Evolutionary conservation across 2,329 filamentous ascomycete species (phyloP), one percentile per base, ranked within the genome.

Genomic region (Xylariaceae sp.): DNA sequence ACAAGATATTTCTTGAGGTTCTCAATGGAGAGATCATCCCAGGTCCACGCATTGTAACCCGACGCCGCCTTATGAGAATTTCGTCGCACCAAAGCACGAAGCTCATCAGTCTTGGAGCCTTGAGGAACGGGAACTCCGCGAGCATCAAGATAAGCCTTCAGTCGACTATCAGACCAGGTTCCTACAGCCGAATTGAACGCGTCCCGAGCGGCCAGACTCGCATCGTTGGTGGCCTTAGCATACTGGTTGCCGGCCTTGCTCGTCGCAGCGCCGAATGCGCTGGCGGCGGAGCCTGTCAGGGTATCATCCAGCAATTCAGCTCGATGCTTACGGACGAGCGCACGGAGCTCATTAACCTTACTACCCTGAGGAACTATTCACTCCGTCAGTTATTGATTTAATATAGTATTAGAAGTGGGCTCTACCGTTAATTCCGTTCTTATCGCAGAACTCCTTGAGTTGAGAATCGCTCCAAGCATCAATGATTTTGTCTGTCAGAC

Each of bases 381-480:
- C 11, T 0, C 18, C 13, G 32, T 66, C 41, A 65, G 61, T 23
- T n/a, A 27, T 52, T 44, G 7, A 24, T 7, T 4, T 29, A 6
- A 44, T 18, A 11, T 18, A 5, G 1, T 8, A 29, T 2, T 0
- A n/a, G 7, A 5, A 6, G 4, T 27, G 6, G 11, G 4, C 58
- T 70, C 23, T 64, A 76, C 75, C 74, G 10, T 68, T 72, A 69
- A 99, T 88, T 53, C 85, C 85, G 65, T 97, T 94, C 81, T 92
- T 91, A 77, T 97, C 93, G 50, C 86, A 86, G 77, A 94, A 97
- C 59, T 91, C 87, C 81, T 97, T 97, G 70, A 99, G 81, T 72
- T 96, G 80, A 33, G 82, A 82, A 67, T 97, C 92, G 67, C 88
- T 87, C 94, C 94, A 99, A 3, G 89, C 86, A 64, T 96, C 87